Conservation (phyloP, 1,139 yeast species). For the Nadsonia starkeyi-henricii region DNA sequence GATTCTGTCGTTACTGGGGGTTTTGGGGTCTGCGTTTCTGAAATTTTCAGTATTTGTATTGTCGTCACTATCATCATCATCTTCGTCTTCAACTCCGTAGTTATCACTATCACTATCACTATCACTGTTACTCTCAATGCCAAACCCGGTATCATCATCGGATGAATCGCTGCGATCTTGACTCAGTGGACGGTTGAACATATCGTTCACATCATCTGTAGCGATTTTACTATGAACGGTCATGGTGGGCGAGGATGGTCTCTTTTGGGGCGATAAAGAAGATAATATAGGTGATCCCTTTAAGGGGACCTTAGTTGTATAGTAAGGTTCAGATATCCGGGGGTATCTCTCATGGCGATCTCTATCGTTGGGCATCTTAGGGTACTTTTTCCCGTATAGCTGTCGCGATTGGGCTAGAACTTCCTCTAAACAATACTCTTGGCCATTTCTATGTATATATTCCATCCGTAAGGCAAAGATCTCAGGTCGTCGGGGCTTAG, state of each 20-base stretch:
- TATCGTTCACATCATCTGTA: slow-evolving; percentile 54
- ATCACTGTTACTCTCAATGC: slow-evolving; percentile 16
- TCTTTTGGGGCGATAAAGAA: not conserved
- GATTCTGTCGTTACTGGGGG: not conserved
- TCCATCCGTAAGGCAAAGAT: slow-evolving; percentile 35
- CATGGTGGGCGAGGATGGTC: slow-evolving; percentile 46
- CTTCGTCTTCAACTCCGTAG: slow-evolving; percentile 6
- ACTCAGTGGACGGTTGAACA: slow-evolving; percentile 55
- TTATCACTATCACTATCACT: slow-evolving; percentile 21
- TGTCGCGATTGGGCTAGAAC: slow-evolving; percentile 37
- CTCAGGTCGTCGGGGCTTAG: slow-evolving; percentile 24
- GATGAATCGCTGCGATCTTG: slow-evolving; percentile 10
- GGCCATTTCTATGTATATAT: slow-evolving; percentile 35
- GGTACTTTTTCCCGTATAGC: slow-evolving; percentile 3
- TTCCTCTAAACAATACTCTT: slow-evolving; percentile 50
- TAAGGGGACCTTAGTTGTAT: slow-evolving; percentile 5
- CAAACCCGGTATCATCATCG: slow-evolving; percentile 13
- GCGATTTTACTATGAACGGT: slow-evolving; percentile 70
- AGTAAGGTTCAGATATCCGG: no score
- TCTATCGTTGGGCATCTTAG: not conserved
- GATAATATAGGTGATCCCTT: slow-evolving; percentile 1
- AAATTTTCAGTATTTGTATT: slow-evolving; percentile 1
- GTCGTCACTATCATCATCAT: slow-evolving; percentile 3
- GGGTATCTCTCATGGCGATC: no score
- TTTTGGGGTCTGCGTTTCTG: not conserved